Evolutionary conservation across 2,329 filamentous ascomycete genomes (phyloP).

Genomic region (Nannizziopsis arthrosporioides): DNA sequence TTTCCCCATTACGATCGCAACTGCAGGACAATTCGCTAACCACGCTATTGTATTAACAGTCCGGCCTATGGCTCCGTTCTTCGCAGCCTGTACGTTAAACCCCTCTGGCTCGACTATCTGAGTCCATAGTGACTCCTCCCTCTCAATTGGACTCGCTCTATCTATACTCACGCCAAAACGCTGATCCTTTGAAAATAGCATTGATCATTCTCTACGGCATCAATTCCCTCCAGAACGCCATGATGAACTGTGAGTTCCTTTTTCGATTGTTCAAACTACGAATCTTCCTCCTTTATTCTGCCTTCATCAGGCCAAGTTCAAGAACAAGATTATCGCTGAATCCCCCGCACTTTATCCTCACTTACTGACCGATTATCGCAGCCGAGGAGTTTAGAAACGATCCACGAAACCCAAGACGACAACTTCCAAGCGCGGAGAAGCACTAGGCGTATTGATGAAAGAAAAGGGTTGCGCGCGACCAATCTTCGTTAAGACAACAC

Average conservation of each 20-base stretch:
- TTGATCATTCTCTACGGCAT: conserved; percentile 80
- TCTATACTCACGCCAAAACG: not conserved
- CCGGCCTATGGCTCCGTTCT: conserved; percentile 86
- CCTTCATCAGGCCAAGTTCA: not conserved
- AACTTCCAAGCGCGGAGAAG: conserved; percentile 21
- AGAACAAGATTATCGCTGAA: not conserved
- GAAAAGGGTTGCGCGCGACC: not conserved
- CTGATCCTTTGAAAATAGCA: conserved; percentile 34
- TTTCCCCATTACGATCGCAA: conserved; percentile 11
- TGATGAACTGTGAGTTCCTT: conserved; percentile 59
- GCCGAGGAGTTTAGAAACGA: conserved; percentile 96
- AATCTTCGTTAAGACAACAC: not conserved
- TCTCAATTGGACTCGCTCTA: not conserved
- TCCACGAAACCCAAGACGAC: conserved; percentile 58
- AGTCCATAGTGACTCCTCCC: not conserved
- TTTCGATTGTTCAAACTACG: conserved; percentile 1
- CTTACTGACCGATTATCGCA: conserved; percentile 57
- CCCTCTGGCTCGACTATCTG: not conserved
- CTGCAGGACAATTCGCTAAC: conserved; percentile 23
- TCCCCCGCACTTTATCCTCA: not conserved
- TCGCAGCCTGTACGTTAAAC: conserved; percentile 66
- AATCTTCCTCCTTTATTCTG: conserved; percentile 59
- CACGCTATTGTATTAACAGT: conserved; percentile 43
- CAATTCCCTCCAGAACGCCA: conserved; percentile 66
- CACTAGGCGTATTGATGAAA: conserved; percentile 23